Evolutionary conservation across 352 stramenopile species (phyloP), one percentile per base, ranked within the genome.

Genomic region (Nothophytophthora sp.): DNA sequence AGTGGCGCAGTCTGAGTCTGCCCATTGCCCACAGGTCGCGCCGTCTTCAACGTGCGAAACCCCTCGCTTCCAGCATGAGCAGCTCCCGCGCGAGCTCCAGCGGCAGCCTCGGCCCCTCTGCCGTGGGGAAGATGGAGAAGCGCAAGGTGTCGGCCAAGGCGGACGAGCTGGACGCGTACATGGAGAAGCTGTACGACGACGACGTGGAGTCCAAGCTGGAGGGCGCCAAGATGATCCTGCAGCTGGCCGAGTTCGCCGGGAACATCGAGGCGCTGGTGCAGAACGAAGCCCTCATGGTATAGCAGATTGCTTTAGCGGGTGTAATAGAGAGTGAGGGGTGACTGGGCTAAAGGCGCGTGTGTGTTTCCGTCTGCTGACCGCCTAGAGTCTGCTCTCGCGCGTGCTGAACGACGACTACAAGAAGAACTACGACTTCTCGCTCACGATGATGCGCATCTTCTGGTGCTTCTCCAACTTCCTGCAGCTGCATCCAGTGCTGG

Each of bases 381-480:
- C 11, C 4, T 20, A 48, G 39, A 90, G 83, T 45, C 78, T 97
- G 9, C 67, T 99, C 6, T 97, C 90, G 34, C 84, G 96, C 15
- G 86, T 98, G 15, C 71, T 98, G 24, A 94, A 95, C 41, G 96
- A 98, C 63, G 94, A 98, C 48, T 98, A 96, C 76, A 96, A 96
- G 65, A 97, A 97, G 63, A 96, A 75, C 44, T 93, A 92, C 48
- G 94, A 98, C 64, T 91, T 99, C 40, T 88, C 86, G 24, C 91
- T 98, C 56, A 96, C 91, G 8, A 96, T 99, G 66, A 90, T 97
- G 75, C 86, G 96, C 54, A 90, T 98, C 44, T 98, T 98, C 56
- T 96, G 94, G 67, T 94, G 90, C 47, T 97, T 98, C 53, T 97
- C 90, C 46, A 98, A 97, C 70, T 97, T 98, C 53, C 60, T 96